Conservation (phyloP, 345 rosid species). For the Abelmoschus esculentus region DNA sequence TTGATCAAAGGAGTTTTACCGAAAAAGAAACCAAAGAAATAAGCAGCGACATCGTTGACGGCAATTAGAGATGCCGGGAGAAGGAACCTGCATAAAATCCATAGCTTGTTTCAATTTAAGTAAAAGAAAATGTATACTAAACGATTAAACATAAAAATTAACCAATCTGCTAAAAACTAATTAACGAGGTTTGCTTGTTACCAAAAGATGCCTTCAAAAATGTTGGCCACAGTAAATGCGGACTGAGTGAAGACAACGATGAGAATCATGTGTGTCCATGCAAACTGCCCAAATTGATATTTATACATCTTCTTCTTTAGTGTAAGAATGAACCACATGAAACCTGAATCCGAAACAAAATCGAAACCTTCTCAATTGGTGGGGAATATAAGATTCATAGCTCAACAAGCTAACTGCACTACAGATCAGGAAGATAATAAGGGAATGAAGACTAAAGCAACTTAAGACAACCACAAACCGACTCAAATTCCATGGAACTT, state of each 20-base stretch:
- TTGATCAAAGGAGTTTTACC: slow-evolving; percentile 87
- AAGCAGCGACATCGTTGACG: slow-evolving; percentile 80
- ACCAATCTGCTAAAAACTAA: not conserved
- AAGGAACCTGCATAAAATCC: not conserved
- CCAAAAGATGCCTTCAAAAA: slow-evolving; percentile 56
- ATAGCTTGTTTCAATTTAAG: not conserved
- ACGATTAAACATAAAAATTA: no score
- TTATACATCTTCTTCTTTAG: slow-evolving; percentile 59
- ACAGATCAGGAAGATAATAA: not conserved
- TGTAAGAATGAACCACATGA: slow-evolving; percentile 93
- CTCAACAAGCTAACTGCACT: not conserved
- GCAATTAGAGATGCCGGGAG: slow-evolving; percentile 34
- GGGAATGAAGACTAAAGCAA: not conserved
- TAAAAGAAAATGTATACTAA: not conserved
- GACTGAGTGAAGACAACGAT: not conserved
- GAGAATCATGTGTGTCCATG: slow-evolving; percentile 57
- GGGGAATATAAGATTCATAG: not conserved
- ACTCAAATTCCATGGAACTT: not conserved
- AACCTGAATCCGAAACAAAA: slow-evolving; percentile 37
- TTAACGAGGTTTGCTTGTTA: not conserved
- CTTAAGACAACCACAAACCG: not conserved
- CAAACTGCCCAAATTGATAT: slow-evolving; percentile 58
- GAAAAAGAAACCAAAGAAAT: slow-evolving; percentile 82
- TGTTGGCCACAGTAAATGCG: slow-evolving; percentile 76
- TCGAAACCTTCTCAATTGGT: not conserved